phyloP scores from a whole-genome alignment of 2,329 filamentous ascomycete species.

The Tolypocladium nubicola region DNA sequence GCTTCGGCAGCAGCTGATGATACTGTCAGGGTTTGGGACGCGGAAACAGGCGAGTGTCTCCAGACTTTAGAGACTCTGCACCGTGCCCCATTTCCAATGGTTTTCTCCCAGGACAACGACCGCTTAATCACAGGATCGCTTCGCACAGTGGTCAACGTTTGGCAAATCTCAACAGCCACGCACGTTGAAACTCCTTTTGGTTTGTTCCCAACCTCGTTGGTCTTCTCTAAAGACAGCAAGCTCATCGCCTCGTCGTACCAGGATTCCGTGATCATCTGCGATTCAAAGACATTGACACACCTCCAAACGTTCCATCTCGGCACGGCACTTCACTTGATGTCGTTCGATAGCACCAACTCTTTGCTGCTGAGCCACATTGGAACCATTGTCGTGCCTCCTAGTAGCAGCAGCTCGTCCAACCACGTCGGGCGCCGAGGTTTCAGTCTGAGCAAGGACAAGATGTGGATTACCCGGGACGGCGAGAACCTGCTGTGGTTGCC shows the following conservation, averaged over 20 bases:
- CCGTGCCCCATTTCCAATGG: too few relatives aligned
- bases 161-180: too few relatives aligned
- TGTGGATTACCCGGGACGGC: background rate
- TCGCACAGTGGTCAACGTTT: too few relatives aligned
- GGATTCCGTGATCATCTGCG: background rate
- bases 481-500: background rate
- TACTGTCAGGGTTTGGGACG: too few relatives aligned
- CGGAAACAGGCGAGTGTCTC: too few relatives aligned
- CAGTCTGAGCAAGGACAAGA: background rate
- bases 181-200: too few relatives aligned
- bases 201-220: too few relatives aligned
- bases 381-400: background rate
- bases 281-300: background rate
- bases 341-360: background rate
- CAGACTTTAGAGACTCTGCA: too few relatives aligned
- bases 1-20: too few relatives aligned
- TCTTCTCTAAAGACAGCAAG: background rate
- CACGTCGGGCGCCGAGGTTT: background rate
- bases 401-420: background rate
- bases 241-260: background rate
- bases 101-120: too few relatives aligned
- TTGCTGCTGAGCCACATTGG: background rate
- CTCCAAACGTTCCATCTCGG: background rate
- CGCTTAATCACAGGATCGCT: too few relatives aligned
- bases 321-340: background rate